Base-by-base conservation (phyloP, 1,139 yeast species). In the Saccharomyces uvarum region DNA sequence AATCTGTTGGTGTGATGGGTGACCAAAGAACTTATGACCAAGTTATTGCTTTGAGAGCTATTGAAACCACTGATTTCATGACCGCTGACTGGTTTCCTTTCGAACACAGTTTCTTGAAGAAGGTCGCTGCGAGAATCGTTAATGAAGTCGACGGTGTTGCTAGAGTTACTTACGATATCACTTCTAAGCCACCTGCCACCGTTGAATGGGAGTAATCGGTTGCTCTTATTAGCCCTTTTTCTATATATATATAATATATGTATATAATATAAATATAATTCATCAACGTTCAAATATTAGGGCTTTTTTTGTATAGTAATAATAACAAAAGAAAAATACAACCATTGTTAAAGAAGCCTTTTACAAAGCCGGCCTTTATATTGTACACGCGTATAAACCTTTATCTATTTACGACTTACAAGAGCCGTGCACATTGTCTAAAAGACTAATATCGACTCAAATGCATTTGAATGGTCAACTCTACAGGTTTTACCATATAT, bases 1-100 rank as follows among this genome's bases (percentile, higher is more conserved):
- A 90, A 77, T 87, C 97, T 54, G 99, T 93, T 56, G 99, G 99
- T 77, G 99, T 93, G 63, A 89, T 89, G 97, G 99, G 99, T 70
- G 99, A 93, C 75, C 96, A 93, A 79, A 86, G 99, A 78, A 90
- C 97, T 58, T 95, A 93, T 72, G 99, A 95, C 73, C 99, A 93
- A 77, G 99, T 93, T 61, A 93, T 95, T 77, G 99, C 99, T 49
- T 82, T 93, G 71, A 86, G 99, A 77, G 99, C 99, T 63, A 89
- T 93, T 66, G 98, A 91, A 77, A 93, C 99, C 54, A 81, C 84
- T 59, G 99, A 93, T 77, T 93, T 95, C 80, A 93, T 93, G 99
- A 93, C 99, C 65, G 99, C 99, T 62, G 99, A 95, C 75, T 95
- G 99, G 99, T 93, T 77, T 73, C 88, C 88, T 63, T 93, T 93